Percentiles rank a stretch among this genome's conserved stretches.
Conservation (phyloP, 306 rosid species). For the Dryas octopetala region DNA sequence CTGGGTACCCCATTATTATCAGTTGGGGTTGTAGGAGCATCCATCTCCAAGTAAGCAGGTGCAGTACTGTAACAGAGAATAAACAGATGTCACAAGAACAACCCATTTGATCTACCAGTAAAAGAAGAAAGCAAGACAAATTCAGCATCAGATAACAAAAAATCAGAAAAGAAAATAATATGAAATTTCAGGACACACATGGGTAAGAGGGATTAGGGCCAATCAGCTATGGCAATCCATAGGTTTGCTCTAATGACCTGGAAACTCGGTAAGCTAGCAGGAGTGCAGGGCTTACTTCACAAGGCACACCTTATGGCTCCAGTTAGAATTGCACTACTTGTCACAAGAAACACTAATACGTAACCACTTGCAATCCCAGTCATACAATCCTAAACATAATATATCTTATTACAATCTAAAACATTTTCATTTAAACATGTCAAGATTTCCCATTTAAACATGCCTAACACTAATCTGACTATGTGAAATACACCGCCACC, state of each 20-base stretch:
- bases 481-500: neutral
- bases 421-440: neutral
- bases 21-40: slow-evolving; percentile 26
- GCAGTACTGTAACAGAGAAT: slow-evolving; percentile 29
- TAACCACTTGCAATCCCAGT: neutral
- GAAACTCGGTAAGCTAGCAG: neutral
- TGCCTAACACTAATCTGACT: neutral
- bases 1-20: slow-evolving; percentile 40
- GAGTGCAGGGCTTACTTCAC: no score
- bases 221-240: neutral
- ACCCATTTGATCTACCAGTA: neutral
- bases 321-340: neutral
- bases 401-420: neutral
- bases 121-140: neutral
- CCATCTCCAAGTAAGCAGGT: slow-evolving; percentile 42
- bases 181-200: neutral
- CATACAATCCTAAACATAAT: neutral
- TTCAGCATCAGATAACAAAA: neutral
- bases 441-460: neutral
- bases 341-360: neutral
- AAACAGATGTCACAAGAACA: neutral
- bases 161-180: neutral
- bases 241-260: neutral
- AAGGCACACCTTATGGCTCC: neutral
- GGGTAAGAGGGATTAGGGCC: neutral